A percentile compares a stretch with the other conserved stretches of the same genome.
These are phyloP conservation scores for Debaryomycetaceae sp. DNA, from an alignment of 1,139 yeast species.

Conservation along the genomic window DNA sequence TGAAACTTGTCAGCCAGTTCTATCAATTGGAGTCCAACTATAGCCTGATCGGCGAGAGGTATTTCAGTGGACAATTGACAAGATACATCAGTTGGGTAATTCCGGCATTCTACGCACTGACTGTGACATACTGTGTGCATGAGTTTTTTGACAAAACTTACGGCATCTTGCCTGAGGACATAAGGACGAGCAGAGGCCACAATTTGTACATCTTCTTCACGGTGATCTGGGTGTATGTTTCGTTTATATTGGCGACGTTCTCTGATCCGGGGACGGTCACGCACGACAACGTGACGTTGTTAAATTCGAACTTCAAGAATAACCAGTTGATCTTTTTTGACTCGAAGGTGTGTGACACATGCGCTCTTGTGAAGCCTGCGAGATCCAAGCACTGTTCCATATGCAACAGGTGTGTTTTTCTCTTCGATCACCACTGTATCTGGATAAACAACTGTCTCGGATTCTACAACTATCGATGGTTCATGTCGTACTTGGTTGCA, in stretches of 20 bases:
- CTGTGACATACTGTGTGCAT: constrained; percentile 44
- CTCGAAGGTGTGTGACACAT: constrained; percentile 47
- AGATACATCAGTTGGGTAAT: constrained; percentile 35
- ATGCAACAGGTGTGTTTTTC: constrained; percentile 63
- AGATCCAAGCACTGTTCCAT: constrained; percentile 84
- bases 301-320: constrained; percentile 22
- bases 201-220: constrained; percentile 22
- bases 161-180: constrained; percentile 19
- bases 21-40: constrained; percentile 9
- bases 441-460: constrained; percentile 95
- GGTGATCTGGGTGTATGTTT: constrained; percentile 32
- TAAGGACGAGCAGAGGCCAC: constrained; percentile 9
- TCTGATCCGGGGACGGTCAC: constrained; percentile 53
- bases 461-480: constrained; percentile 67
- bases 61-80: constrained; percentile 15
- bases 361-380: constrained; percentile 72
- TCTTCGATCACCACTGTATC: constrained; percentile 90
- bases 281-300: constrained; percentile 16
- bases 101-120: constrained; percentile 46
- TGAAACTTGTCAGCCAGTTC: constrained; percentile 6
- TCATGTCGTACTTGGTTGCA: constrained; percentile 55
- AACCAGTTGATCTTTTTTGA: constrained; percentile 62
- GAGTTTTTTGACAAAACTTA: constrained; percentile 44
- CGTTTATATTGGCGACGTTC: constrained; percentile 40
- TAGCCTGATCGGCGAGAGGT: constrained; percentile 13